A percentile compares a stretch with the other conserved stretches of the same genome.
phyloP scores from a whole-genome alignment of 2,329 filamentous ascomycete genomes.

The Pyricularia pennisetigena region DNA sequence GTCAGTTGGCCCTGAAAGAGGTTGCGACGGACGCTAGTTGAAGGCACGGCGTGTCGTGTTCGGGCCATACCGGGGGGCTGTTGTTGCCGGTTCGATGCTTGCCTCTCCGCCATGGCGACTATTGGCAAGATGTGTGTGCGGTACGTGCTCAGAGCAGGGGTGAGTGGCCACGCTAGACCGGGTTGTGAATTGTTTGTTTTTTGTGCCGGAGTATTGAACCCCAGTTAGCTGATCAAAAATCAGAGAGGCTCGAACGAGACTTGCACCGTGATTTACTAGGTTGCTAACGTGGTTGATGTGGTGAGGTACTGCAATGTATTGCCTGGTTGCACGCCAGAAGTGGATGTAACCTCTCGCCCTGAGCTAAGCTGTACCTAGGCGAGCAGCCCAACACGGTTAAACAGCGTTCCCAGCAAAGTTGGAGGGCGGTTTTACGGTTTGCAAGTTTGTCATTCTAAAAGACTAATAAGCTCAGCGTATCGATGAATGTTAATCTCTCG shows the following conservation, averaged over 20 bases:
- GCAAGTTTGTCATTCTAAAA: too few species aligned
- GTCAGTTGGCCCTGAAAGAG: constrained; percentile 51
- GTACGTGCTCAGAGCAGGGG: background rate
- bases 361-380: background rate
- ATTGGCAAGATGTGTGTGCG: background rate
- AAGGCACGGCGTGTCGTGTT: background rate
- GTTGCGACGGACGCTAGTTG: constrained; percentile 36
- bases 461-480: background rate
- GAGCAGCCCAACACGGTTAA: too few species aligned
- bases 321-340: background rate
- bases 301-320: background rate
- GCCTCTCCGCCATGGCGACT: background rate
- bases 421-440: background rate
- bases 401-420: background rate
- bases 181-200: background rate
- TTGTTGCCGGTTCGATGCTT: background rate
- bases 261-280: background rate
- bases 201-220: background rate
- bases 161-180: background rate
- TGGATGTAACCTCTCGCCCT: background rate
- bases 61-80: constrained; percentile 1
- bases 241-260: background rate
- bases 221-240: background rate
- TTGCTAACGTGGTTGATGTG: background rate
- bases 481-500: background rate